phyloP scores from a whole-genome alignment of 257 asterid genomes.

The Solanum chaucha region DNA sequence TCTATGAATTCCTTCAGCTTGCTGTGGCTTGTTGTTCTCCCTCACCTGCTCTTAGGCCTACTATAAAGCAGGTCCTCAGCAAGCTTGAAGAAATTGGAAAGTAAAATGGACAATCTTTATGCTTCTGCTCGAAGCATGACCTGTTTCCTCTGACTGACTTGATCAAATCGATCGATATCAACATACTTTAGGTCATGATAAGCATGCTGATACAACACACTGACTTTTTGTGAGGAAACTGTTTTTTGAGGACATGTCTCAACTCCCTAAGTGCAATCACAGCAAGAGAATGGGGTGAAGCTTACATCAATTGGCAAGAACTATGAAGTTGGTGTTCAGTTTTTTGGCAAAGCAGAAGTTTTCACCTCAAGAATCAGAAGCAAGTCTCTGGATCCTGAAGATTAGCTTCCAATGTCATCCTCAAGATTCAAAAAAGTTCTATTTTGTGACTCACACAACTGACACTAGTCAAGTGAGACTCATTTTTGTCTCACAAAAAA shows the following conservation, averaged over 20 bases:
- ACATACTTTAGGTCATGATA: not conserved
- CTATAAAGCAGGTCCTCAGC: conserved; percentile 39
- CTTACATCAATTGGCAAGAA: not conserved
- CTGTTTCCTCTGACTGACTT: not conserved
- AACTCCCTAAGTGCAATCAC: not conserved
- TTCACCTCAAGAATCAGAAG: not conserved
- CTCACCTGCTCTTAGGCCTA: conserved; percentile 59
- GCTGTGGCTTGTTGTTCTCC: conserved; percentile 90
- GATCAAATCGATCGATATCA: not conserved
- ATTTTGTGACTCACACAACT: not conserved
- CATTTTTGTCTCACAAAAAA: not conserved
- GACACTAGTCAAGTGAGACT: not conserved
- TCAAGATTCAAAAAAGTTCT: not conserved
- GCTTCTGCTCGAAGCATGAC: not conserved
- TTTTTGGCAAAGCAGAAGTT: not conserved
- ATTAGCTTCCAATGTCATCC: not conserved
- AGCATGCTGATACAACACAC: not conserved
- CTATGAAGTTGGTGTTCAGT: not conserved
- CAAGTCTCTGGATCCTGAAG: not conserved
- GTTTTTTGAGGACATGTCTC: not conserved
- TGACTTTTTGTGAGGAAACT: not conserved
- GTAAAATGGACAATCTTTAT: not conserved
- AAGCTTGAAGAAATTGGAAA: conserved; percentile 66
- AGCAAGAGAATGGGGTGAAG: not conserved
- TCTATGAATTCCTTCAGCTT: conserved; percentile 49